Evolutionary conservation across 2,329 filamentous ascomycete genomes (phyloP), one percentile per base, ranked within the genome.

Genomic region (Zymoseptoria ardabiliae): DNA sequence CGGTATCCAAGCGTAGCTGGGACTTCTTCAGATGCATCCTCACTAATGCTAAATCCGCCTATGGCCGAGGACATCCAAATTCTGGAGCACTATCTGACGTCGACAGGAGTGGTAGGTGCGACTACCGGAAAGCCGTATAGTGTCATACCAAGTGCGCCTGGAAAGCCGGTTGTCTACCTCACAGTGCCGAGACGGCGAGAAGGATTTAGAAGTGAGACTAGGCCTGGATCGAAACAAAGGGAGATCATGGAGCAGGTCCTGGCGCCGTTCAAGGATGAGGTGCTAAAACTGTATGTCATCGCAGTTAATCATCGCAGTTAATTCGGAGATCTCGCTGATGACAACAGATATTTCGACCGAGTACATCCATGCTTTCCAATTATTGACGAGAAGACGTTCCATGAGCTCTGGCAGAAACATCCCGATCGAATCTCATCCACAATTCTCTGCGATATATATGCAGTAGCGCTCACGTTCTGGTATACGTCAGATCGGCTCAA

Each of bases 131-230:
- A 75, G 28, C 77, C 75, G 17, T 82, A 82, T 60, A 79, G 79
- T 53, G 78, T 80, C 7, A 76, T 82, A 30, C 79, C 78, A 1
- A 80, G 76, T 56, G 77, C 72, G 56, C 63, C 68, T 5, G 72
- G 76, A 20, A 70, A 75, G 53, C 72, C 74, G 4, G 71, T 77
- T 6, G 69, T 76, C 2, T 76, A 76, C 54, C 66, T 74, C 8
- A 80, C 79, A 4, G 78, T 82, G 3, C 79, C 80, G 9, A 72
- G 79, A 48, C 77, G 78, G 55, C 75, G 80, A 55, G 77, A 78
- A 58, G 80, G 80, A 5, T 60, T 75, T 4, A 35, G 48, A 10
- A 69, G 69, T 2, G 68, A 68, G 25, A 68, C 66, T 41, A 68
- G 70, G 5, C 73, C 74, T 11, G 75, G 75, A 3, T 70, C 66